These are phyloP conservation scores for Mariannaea sp. DNA, from an alignment of 2,329 filamentous ascomycete species.

Conservation along the genomic window DNA sequence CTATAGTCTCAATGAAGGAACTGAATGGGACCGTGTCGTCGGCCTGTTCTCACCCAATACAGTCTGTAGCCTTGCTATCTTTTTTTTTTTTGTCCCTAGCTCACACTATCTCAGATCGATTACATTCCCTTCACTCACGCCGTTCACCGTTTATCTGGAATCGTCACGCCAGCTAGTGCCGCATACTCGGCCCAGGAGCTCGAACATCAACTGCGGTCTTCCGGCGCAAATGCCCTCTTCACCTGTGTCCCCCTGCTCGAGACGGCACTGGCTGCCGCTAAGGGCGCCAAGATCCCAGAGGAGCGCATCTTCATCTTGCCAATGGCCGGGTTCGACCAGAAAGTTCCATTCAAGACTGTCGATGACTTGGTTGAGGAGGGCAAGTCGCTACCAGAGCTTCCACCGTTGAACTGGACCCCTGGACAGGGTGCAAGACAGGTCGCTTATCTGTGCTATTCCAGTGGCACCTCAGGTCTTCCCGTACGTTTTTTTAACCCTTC, in stretches of 20 bases:
- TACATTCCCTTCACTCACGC: conserved; percentile 75
- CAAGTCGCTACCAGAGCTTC: conserved; percentile 54
- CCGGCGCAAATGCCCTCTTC: conserved; percentile 71
- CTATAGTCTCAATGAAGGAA: conserved; percentile 70
- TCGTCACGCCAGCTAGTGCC: conserved; percentile 76
- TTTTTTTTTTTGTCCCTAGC: not conserved
- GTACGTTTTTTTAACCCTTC: conserved; percentile 48
- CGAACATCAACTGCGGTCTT: conserved; percentile 72
- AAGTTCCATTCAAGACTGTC: conserved; percentile 64
- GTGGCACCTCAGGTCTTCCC: conserved; percentile 78
- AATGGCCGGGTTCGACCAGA: conserved; percentile 60
- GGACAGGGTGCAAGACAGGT: conserved; percentile 71
- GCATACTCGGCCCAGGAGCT: conserved; percentile 73
- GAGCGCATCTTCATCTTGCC: conserved; percentile 72
- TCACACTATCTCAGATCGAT: conserved; percentile 61
- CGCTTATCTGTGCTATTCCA: conserved; percentile 80
- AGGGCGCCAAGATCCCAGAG: conserved; percentile 64
- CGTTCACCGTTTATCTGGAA: conserved; percentile 73
- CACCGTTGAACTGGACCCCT: conserved; percentile 62
- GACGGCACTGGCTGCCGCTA: conserved; percentile 67
- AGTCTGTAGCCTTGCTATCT: conserved; percentile 49
- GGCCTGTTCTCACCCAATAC: conserved; percentile 81
- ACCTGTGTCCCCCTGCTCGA: conserved; percentile 71
- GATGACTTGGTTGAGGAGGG: conserved; percentile 70
- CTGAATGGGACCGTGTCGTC: conserved; percentile 82